These are phyloP conservation scores for Flaveria sonorensis DNA, from an alignment of 129 eudicot species.

Conservation along the genomic window DNA sequence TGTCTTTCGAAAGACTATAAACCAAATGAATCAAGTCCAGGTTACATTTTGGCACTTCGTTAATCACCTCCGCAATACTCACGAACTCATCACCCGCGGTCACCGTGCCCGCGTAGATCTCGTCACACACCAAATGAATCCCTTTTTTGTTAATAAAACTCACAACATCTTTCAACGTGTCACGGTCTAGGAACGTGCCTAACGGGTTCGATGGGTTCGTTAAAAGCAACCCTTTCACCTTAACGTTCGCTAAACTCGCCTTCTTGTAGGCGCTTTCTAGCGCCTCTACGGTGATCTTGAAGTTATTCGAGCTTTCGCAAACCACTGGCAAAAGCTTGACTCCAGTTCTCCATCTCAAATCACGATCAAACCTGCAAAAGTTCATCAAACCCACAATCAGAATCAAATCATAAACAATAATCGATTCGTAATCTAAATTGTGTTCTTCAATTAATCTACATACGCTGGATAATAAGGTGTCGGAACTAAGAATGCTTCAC, in stretches of 20 bases:
- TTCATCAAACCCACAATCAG: neutral
- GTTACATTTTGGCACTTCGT: constrained; percentile 36
- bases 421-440: too few species aligned
- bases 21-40: constrained; percentile 55
- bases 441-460: neutral
- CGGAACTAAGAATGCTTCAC: constrained; percentile 61
- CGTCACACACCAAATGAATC: constrained; percentile 63
- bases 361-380: constrained; percentile 60
- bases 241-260: constrained; percentile 44
- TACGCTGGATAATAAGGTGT: constrained; percentile 72
- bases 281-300: constrained; percentile 51
- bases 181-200: constrained; percentile 48
- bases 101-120: constrained; percentile 57
- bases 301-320: constrained; percentile 54
- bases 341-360: constrained; percentile 69
- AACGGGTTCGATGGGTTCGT: constrained; percentile 72
- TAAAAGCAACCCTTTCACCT: constrained; percentile 52
- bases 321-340: constrained; percentile 50
- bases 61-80: constrained; percentile 56
- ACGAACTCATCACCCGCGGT: constrained; percentile 36
- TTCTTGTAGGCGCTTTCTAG: constrained; percentile 50
- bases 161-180: constrained; percentile 39
- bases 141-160: constrained; percentile 40
- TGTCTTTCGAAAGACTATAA: constrained; percentile 59
- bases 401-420: too few species aligned